phyloP scores from a whole-genome alignment of 2,329 filamentous ascomycete species.

The Trichocomaceae sp. region DNA sequence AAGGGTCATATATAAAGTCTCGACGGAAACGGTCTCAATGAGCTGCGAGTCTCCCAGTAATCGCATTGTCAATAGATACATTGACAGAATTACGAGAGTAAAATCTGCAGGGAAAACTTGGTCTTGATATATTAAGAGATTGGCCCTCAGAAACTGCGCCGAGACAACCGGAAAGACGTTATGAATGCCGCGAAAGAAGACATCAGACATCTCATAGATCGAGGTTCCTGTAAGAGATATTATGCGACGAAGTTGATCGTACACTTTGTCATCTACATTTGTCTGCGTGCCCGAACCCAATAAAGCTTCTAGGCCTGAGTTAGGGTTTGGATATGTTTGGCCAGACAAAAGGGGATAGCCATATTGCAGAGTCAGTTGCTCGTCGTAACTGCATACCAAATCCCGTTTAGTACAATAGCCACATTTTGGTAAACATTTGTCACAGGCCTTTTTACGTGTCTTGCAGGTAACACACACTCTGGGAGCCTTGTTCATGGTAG shows the following conservation, averaged over 20 bases:
- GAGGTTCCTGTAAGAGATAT: neutral
- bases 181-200: neutral
- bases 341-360: neutral
- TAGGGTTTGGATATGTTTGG: neutral
- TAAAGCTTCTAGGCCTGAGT: neutral
- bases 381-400: neutral
- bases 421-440: slow-evolving; percentile 2
- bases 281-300: neutral
- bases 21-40: neutral
- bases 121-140: neutral
- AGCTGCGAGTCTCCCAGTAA: neutral
- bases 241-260: neutral
- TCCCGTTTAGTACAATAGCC: neutral
- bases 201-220: neutral
- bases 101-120: neutral
- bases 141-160: neutral
- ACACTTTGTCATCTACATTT: neutral
- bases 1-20: neutral
- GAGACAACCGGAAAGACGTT: neutral
- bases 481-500: neutral
- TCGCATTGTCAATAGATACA: neutral
- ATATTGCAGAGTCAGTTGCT: neutral
- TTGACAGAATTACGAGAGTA: neutral
- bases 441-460: slow-evolving; percentile 4
- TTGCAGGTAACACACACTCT: slow-evolving; percentile 1